Base-by-base conservation (phyloP, 345 rosid species). In the Eucalyptus curtisii region DNA sequence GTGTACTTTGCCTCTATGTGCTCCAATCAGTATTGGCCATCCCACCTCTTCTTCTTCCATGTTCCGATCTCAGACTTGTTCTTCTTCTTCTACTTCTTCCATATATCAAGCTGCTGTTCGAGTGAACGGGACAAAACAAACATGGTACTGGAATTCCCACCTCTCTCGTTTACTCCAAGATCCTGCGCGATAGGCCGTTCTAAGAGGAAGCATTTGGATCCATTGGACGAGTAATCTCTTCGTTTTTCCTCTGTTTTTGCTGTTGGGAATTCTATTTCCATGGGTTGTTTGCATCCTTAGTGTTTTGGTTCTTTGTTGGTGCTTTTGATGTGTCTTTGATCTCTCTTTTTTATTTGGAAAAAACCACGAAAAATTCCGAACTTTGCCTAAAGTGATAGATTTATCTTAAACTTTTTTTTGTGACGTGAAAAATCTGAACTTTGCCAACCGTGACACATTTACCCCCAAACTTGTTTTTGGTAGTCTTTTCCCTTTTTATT, bases 71-170 rank as follows among this genome's bases (percentile, higher is more conserved):
- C 22, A 17, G 17, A 17, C 55, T 1, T 50, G 1, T 50, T 17
- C 0, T 50, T 52, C 0, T 50, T 50, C 0, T 50, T 17, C 55
- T 50, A 0, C 49, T 50, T 52, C 55, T 0, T 52, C 55, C 55
- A 0, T 17, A 52, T 0, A 52, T 25, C 55, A 59, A 59, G n/a
- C n/a, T 27, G 31, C 66, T 12, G 31, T 11, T 59, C 7, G 31
- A 59, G 9, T 52, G 22, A 52, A 52, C 9, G 1, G 24, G 55
- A 52, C 55, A 52, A 52, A 59, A 59, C 31, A 30, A 0, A 59
- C 68, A 59, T 59, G 68, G 31, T 3, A 6, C 31, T 12, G 68
- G n/a, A 59, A 27, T 27, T 27, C 68, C 0, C 31, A 5, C 31
- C 68, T 12, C 68, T 6, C 31, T 59, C 68, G 68, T 1, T 6